Base-by-base conservation (phyloP, 305 asterid genomes). In the Rubia tinctorum region DNA sequence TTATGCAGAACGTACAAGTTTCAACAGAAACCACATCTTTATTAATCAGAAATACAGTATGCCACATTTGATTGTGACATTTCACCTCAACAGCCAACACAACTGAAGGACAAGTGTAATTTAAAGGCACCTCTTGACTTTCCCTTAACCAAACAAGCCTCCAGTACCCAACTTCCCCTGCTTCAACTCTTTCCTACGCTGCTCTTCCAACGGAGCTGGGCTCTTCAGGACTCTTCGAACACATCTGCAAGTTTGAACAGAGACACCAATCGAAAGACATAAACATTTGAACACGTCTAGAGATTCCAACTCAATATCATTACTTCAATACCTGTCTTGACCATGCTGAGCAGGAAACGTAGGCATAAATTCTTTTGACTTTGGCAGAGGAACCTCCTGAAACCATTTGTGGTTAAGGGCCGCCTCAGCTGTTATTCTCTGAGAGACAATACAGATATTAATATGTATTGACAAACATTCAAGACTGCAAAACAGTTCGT, bases 271-370 rank as follows among this genome's bases (percentile, higher is more conserved):
- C 30, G 71, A 17, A 20, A 49, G 66, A 30, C 55, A 42, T 77
- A 7, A 40, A 40, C 4, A 40, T 40, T 4, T n/a, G 56, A 49
- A 14, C 56, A 49, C 18, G 56, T 49, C 56, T 49, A 49, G 18
- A 49, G 14, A 15, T 47, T 47, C 18, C 0, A 47, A 47, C n/a
- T n/a, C n/a, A n/a, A n/a, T n/a, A n/a, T n/a, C n/a, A n/a, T n/a
- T n/a, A n/a, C n/a, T n/a, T n/a, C n/a, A 59, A 66, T 78, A 91
- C 97, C 91, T 89, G 87, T 93, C 97, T 67, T 85, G 96, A 1
- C 87, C 94, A 84, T 91, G 94, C 80, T 87, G 91, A 74, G 96
- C 94, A 63, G 97, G 97, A 84, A 91, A 91, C 60, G 96, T 93
- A 69, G 97, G 97, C 96, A 90, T 90, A 75, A 93, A 91, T 65